phyloP scores from a whole-genome alignment of 306 rosid species.

The Lithocarpus polystachyus region DNA sequence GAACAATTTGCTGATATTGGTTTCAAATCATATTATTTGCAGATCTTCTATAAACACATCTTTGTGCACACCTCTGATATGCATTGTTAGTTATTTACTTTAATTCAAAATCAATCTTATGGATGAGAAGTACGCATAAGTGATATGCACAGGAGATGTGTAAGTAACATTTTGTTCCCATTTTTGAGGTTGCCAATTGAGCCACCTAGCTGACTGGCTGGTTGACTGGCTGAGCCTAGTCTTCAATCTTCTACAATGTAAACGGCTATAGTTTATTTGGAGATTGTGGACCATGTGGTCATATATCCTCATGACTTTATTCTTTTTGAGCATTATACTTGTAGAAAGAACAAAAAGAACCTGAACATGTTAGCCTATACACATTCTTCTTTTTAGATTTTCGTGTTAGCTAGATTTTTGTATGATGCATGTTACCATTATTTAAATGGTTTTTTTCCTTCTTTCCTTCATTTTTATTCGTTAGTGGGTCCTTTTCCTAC shows the following conservation, averaged over 20 bases:
- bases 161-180: too few species aligned
- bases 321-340: conserved; percentile 1
- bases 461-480: not conserved
- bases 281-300: conserved; percentile 22
- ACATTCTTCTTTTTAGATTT: conserved; percentile 3
- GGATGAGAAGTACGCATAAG: too few species aligned
- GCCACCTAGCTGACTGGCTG: not conserved
- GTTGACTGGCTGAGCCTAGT: not conserved
- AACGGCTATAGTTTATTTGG: not conserved
- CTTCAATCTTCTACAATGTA: not conserved
- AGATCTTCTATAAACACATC: too few species aligned
- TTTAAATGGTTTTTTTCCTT: not conserved
- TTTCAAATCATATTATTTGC: not conserved
- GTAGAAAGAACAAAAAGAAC: conserved; percentile 25
- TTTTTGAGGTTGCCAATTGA: not conserved
- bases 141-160: too few species aligned
- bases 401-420: conserved; percentile 14
- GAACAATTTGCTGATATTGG: not conserved
- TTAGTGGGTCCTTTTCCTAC: not conserved
- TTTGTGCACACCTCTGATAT: too few species aligned
- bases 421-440: not conserved
- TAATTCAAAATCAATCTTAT: too few species aligned
- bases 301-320: conserved; percentile 1
- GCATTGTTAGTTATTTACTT: too few species aligned
- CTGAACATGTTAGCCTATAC: conserved; percentile 2